Conservation (phyloP, 2,329 filamentous ascomycete species). For the Fusarium goolgardi region DNA sequence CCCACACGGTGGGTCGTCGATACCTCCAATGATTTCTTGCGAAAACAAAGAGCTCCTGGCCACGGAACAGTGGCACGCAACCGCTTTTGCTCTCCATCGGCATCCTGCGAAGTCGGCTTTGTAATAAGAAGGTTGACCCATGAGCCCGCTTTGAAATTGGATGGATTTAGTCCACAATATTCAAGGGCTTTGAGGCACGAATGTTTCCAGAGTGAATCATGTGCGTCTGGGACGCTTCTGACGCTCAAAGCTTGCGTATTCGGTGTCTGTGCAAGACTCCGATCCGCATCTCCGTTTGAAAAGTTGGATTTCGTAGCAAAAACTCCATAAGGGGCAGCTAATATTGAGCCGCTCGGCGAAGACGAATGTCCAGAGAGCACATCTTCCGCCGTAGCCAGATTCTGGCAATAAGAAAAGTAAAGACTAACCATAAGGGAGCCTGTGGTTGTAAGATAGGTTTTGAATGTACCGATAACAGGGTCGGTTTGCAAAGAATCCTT, state of each 20-base stretch:
- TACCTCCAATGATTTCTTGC: slow-evolving; percentile 58
- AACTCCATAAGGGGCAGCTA: slow-evolving; percentile 67
- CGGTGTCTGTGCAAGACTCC: slow-evolving; percentile 60
- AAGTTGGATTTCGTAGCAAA: slow-evolving; percentile 47
- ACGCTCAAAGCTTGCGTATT: slow-evolving; percentile 62
- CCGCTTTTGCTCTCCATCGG: slow-evolving; percentile 56
- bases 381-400: slow-evolving; percentile 61
- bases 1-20: slow-evolving; percentile 55
- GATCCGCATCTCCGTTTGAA: slow-evolving; percentile 41
- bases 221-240: slow-evolving; percentile 55
- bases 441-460: slow-evolving; percentile 66
- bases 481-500: slow-evolving; percentile 32
- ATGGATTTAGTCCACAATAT: slow-evolving; percentile 60
- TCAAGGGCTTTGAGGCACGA: slow-evolving; percentile 64
- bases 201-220: slow-evolving; percentile 60
- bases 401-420: slow-evolving; percentile 60
- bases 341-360: slow-evolving; percentile 58
- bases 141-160: slow-evolving; percentile 56
- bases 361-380: slow-evolving; percentile 54
- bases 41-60: slow-evolving; percentile 66
- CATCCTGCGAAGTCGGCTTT: slow-evolving; percentile 58
- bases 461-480: slow-evolving; percentile 61
- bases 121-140: slow-evolving; percentile 66
- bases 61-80: slow-evolving; percentile 61
- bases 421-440: slow-evolving; percentile 65